phyloP scores from a whole-genome alignment of 768 basidiomycete species.

The Leccinum olivaceopallidum region DNA sequence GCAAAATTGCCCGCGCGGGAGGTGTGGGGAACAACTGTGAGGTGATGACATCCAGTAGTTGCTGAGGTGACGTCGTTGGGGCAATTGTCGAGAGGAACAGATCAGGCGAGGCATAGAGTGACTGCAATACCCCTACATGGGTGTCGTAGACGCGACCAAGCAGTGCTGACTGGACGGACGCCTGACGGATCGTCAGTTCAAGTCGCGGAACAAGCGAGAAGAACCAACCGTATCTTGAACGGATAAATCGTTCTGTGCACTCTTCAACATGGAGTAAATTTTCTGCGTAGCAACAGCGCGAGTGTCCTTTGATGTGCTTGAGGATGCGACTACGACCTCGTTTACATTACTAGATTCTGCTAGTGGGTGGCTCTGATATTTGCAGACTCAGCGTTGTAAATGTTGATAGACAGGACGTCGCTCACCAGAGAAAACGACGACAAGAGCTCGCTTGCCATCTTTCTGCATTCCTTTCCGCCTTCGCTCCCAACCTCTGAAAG shows the following conservation, averaged over 20 bases:
- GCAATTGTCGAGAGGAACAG: conserved; percentile 41
- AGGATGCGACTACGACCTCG: conserved; percentile 52
- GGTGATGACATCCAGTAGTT: conserved; percentile 24
- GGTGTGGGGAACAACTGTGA: conserved; percentile 37
- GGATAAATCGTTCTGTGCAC: conserved; percentile 22
- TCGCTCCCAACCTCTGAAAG: conserved; percentile 27
- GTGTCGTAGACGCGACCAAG: conserved; percentile 70
- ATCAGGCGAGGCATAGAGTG: conserved; percentile 58
- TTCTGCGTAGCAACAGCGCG: conserved; percentile 61
- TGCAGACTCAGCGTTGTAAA: not conserved
- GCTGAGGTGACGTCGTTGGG: conserved; percentile 19
- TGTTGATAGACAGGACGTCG: not conserved
- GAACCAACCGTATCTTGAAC: conserved; percentile 37
- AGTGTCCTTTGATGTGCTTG: conserved; percentile 59
- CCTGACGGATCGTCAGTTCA: conserved; percentile 35
- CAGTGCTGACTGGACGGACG: conserved; percentile 62
- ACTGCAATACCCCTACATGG: conserved; percentile 58
- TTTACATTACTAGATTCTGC: conserved; percentile 37
- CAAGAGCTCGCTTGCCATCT: conserved; percentile 52
- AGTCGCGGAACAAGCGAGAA: not conserved
- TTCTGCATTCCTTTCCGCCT: conserved; percentile 37
- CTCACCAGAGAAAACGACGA: conserved; percentile 60
- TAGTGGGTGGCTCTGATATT: conserved; percentile 22
- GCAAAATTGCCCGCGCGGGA: conserved; percentile 52
- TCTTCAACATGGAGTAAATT: conserved; percentile 44